Evolutionary conservation across 345 rosid genomes (phyloP), one percentile per base, ranked within the genome.

Genomic region (Acer saccharum): DNA sequence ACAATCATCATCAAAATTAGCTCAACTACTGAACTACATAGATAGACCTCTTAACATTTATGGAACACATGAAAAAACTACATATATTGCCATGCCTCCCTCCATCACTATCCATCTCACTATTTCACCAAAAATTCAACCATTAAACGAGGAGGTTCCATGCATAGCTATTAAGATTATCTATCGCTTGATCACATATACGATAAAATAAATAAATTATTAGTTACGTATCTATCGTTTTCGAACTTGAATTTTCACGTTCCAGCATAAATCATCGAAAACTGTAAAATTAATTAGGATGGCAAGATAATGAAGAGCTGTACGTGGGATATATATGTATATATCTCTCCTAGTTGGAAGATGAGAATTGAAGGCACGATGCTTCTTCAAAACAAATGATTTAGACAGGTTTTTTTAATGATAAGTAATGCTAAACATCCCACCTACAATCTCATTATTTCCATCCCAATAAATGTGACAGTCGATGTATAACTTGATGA

Each of bases 1-100:
- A 20, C 68, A 14, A 13, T 46, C 75, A 4, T 35, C 21, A 35
- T 75, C 46, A 73, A 70, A 77, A 32, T 32, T 25, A 64, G 46
- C 60, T 71, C 76, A 71, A 65, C 80, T 35, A 52, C 60, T 71
- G 72, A 71, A 65, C 80, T 35, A 52, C 57, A 20, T 20, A 9
- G 52, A 43, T 46, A 13, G 20, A 12, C 20, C 12, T 1, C 39
- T 35, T 35, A 35, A 6, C 70, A 77, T 50, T 70, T 2, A 77
- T 70, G 62, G 18, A 18, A 0, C 46, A 7, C 69, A 61, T 20
- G n/a, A 54, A 70, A 69, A 73, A 61, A 35, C 39, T 35, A 35
- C 0, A 21, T 73, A 69, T 13, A 23, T 54, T 6, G 21, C 16
- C 16, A 7, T 16, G 10, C 43, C 7, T 12, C 12, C 62, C 29